Evolutionary conservation across 192 early-diverging fungal genomes (phyloP).

Genomic region (Coemansia sp.): DNA sequence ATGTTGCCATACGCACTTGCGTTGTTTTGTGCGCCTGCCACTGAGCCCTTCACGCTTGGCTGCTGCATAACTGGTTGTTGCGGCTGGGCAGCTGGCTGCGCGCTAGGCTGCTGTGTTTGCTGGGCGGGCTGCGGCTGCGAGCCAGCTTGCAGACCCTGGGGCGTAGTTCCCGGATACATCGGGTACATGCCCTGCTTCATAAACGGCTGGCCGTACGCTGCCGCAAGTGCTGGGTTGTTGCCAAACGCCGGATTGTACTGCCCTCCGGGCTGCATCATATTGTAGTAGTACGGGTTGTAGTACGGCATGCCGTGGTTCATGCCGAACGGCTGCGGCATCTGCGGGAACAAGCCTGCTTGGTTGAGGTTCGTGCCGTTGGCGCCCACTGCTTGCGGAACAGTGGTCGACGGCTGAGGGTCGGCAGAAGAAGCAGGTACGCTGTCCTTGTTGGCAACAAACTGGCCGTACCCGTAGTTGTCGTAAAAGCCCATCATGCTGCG

Average conservation of each 20-base stretch:
- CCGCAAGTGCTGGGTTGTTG: conserved; percentile 62
- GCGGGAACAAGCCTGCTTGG: conserved; percentile 53
- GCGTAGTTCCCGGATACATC: conserved; percentile 61
- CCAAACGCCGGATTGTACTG: conserved; percentile 75
- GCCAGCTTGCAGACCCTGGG: conserved; percentile 35
- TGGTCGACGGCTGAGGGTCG: conserved; percentile 55
- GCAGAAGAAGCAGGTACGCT: conserved; percentile 23
- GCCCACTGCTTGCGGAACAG: conserved; percentile 60
- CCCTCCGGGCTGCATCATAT: conserved; percentile 67
- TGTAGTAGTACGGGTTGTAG: conserved; percentile 77
- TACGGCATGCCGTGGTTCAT: conserved; percentile 72
- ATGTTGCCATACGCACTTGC: conserved; percentile 42
- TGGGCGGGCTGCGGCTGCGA: conserved; percentile 36
- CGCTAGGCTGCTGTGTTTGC: conserved; percentile 47
- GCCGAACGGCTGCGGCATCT: conserved; percentile 53
- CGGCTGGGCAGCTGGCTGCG: conserved; percentile 28
- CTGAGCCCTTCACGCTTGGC: conserved; percentile 41
- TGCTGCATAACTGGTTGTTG: conserved; percentile 29
- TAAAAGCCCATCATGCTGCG: conserved; percentile 63
- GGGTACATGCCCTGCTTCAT: conserved; percentile 90
- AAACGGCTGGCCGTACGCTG: conserved; percentile 85
- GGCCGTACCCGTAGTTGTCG: conserved; percentile 52
- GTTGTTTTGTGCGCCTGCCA: conserved; percentile 23
- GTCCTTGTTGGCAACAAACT: conserved; percentile 51
- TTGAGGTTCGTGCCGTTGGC: conserved; percentile 51